phyloP scores from a whole-genome alignment of 768 basidiomycete species.

The Psilocybe cubensis region DNA sequence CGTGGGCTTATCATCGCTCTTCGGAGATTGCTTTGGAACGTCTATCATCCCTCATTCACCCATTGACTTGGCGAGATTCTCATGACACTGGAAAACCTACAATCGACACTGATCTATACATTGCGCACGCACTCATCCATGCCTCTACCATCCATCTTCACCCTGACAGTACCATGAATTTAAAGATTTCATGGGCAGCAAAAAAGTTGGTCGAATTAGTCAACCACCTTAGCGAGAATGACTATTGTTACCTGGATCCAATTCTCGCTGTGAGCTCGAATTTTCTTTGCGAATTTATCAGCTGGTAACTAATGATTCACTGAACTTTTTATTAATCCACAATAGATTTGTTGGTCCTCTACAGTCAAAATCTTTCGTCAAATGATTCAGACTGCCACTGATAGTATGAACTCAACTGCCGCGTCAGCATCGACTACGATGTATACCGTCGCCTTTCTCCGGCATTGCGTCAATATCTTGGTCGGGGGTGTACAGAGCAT shows the following conservation, averaged over 20 bases:
- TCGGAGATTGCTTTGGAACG: conserved; percentile 50
- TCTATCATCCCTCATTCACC: conserved; percentile 43
- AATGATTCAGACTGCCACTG: conserved; percentile 21
- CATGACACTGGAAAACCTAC: conserved; percentile 34
- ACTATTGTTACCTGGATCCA: conserved; percentile 59
- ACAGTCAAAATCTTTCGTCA: conserved; percentile 23
- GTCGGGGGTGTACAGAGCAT: conserved; percentile 20
- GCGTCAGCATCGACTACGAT: conserved; percentile 14
- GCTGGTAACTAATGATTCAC: neutral
- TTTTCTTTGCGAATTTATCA: neutral
- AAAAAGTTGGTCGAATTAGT: conserved; percentile 48
- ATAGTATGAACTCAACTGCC: conserved; percentile 11
- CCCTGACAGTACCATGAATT: conserved; percentile 40
- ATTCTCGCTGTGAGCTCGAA: conserved; percentile 48
- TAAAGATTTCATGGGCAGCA: conserved; percentile 46
- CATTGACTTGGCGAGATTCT: conserved; percentile 36
- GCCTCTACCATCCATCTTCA: conserved; percentile 56
- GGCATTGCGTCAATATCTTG: conserved; percentile 21
- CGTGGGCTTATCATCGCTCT: conserved; percentile 44
- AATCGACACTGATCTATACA: conserved; percentile 46
- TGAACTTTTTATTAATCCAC: neutral
- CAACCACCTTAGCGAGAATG: conserved; percentile 47
- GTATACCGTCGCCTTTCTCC: conserved; percentile 22
- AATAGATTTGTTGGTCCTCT: conserved; percentile 31
- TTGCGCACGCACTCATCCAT: conserved; percentile 53